A percentile compares a stretch with the other conserved stretches of the same genome.
These are phyloP conservation scores for Myochromella boudieri DNA, from an alignment of 768 basidiomycete genomes.

Conservation along the genomic window DNA sequence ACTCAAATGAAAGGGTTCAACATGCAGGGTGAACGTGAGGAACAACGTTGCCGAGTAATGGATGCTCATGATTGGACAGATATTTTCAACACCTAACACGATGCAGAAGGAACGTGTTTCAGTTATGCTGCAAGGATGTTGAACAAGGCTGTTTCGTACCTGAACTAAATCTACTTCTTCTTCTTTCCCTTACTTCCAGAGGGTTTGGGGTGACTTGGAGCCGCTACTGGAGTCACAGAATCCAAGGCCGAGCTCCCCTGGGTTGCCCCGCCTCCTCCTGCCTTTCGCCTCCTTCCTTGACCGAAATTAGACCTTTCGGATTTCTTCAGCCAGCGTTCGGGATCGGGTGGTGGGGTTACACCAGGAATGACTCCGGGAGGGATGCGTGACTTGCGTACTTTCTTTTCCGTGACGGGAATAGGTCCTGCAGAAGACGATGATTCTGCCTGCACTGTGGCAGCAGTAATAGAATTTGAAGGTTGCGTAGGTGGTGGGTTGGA, in stretches of 20 bases:
- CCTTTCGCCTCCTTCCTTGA: conserved; percentile 53
- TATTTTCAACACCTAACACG: conserved; percentile 7
- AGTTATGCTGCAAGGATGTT: too few species aligned
- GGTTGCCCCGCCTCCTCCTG: conserved; percentile 57
- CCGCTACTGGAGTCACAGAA: conserved; percentile 26
- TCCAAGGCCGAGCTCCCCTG: conserved; percentile 58
- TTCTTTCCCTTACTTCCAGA: conserved; percentile 63
- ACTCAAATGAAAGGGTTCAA: too few species aligned
- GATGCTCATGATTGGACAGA: conserved; percentile 2
- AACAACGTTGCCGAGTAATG: conserved; percentile 1
- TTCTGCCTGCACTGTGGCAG: conserved; percentile 31
- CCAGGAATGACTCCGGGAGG: conserved; percentile 77
- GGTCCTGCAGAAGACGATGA: conserved; percentile 27
- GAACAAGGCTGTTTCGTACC: too few species aligned
- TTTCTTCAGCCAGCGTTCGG: conserved; percentile 89
- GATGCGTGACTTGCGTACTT: conserved; percentile 64
- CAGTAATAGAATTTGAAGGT: conserved; percentile 29
- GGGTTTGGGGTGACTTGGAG: conserved; percentile 34
- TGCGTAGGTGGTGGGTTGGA: conserved; percentile 58
- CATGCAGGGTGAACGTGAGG: conserved; percentile 4
- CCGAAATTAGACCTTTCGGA: conserved; percentile 67
- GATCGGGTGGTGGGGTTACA: conserved; percentile 80
- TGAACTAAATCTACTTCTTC: conserved; percentile 50
- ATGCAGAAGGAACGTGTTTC: too few species aligned
- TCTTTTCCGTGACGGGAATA: conserved; percentile 35